Percentiles rank a stretch among this genome's conserved stretches.
phyloP scores from a whole-genome alignment of 257 asterid genomes.

The Paulownia fortunei region DNA sequence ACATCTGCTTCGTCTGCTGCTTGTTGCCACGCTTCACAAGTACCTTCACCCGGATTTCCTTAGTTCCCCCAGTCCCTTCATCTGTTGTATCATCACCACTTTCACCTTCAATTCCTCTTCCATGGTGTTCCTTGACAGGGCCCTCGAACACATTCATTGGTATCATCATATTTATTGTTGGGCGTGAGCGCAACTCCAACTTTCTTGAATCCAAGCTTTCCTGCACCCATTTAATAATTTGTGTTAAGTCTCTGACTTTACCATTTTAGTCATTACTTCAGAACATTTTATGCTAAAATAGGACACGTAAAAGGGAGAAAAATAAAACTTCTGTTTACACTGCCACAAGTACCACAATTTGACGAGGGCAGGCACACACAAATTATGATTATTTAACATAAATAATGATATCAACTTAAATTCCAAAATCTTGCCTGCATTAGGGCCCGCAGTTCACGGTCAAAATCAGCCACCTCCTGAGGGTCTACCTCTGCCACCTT shows the following conservation, averaged over 20 bases:
- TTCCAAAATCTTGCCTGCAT: constrained; percentile 73
- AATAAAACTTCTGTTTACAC: neutral
- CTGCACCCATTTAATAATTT: constrained; percentile 49
- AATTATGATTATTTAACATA: neutral
- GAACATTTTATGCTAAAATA: neutral
- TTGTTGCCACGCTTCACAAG: constrained; percentile 96
- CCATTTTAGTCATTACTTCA: neutral
- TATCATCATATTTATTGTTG: constrained; percentile 86
- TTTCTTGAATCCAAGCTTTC: constrained; percentile 99
- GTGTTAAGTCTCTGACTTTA: neutral
- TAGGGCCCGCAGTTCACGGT: constrained; percentile 86
- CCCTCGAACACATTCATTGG: constrained; percentile 96
- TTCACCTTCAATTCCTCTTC: constrained; percentile 74
- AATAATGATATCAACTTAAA: neutral
- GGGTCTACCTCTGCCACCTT: constrained; percentile 86
- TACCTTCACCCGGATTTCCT: constrained; percentile 87
- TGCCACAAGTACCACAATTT: neutral
- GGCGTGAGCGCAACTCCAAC: constrained; percentile 86
- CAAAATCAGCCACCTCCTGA: constrained; percentile 89
- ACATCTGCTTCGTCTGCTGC: constrained; percentile 93
- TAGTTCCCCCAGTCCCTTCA: constrained; percentile 71
- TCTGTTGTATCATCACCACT: constrained; percentile 90
- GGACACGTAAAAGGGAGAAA: neutral
- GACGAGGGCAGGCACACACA: neutral
- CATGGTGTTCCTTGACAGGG: constrained; percentile 70